Evolutionary conservation across 768 basidiomycete species (phyloP).

Genomic region (Boletus subcaerulescens): DNA sequence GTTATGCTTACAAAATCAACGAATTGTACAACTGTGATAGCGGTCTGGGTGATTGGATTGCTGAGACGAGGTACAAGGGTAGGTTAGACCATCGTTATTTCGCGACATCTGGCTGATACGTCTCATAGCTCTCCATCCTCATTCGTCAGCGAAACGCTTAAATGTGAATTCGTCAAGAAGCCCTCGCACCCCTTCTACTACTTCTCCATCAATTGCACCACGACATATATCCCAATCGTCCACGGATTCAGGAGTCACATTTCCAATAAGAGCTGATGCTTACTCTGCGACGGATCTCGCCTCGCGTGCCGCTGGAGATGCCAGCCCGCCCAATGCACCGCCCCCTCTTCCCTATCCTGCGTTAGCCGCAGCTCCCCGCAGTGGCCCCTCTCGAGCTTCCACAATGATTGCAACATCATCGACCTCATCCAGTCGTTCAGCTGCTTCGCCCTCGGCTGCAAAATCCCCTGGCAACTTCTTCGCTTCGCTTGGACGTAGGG

Average conservation of each 20-base stretch:
- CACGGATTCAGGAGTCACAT: constrained; percentile 71
- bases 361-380: constrained; percentile 42
- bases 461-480: constrained; percentile 64
- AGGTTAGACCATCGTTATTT: constrained; percentile 1
- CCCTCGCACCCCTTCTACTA: constrained; percentile 35
- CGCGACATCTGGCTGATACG: constrained; percentile 1
- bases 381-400: constrained; percentile 28
- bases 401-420: constrained; percentile 39
- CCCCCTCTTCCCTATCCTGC: constrained; percentile 75
- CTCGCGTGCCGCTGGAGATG: constrained; percentile 42
- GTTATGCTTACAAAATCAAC: constrained; percentile 82
- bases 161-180: constrained; percentile 21
- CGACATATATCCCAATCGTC: constrained; percentile 72
- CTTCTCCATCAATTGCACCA: constrained; percentile 49
- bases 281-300: constrained; percentile 74
- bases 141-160: constrained; percentile 27
- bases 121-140: constrained; percentile 19
- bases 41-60: constrained; percentile 76
- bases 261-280: constrained; percentile 78
- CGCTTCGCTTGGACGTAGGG: constrained; percentile 68
- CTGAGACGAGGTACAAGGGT: constrained; percentile 57
- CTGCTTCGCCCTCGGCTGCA: constrained; percentile 38
- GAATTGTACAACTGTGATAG: constrained; percentile 74
- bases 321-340: constrained; percentile 51
- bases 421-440: constrained; percentile 46